Percentiles rank a stretch among this genome's conserved stretches.
Evolutionary conservation across 2,329 filamentous ascomycete genomes (phyloP).

Genomic region (Clarireedia sp.): DNA sequence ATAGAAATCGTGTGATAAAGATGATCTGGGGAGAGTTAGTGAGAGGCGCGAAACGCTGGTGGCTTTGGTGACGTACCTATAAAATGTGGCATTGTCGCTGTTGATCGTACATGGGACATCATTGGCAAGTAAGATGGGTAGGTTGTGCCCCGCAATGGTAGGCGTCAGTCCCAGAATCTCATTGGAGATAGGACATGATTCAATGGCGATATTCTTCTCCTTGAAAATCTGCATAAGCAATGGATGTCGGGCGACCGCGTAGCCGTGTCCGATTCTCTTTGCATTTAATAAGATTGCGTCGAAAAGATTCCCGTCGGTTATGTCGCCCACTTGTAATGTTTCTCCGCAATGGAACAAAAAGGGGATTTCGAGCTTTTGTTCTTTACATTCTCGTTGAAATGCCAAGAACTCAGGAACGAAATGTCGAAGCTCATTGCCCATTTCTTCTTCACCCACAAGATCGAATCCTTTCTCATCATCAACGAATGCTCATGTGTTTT

Average conservation of each 20-base stretch:
- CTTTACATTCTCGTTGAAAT: slow-evolving; percentile 46
- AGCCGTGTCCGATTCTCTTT: slow-evolving; percentile 68
- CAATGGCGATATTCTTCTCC: slow-evolving; percentile 57
- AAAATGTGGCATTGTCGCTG: slow-evolving; percentile 68
- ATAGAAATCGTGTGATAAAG: slow-evolving; percentile 69
- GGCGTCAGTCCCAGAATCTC: slow-evolving; percentile 65
- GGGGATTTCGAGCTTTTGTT: slow-evolving; percentile 48
- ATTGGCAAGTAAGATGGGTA: slow-evolving; percentile 62
- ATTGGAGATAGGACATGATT: slow-evolving; percentile 71
- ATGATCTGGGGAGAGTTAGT: slow-evolving; percentile 42
- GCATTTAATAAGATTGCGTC: slow-evolving; percentile 59
- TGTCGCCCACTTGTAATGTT: slow-evolving; percentile 57
- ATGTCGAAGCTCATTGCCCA: slow-evolving; percentile 50
- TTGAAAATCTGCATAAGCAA: slow-evolving; percentile 59
- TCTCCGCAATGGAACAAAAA: slow-evolving; percentile 74
- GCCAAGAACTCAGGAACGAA: slow-evolving; percentile 48
- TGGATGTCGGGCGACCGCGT: slow-evolving; percentile 59
- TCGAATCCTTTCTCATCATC: slow-evolving; percentile 49
- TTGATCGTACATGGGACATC: slow-evolving; percentile 67
- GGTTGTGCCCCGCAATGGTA: slow-evolving; percentile 55
- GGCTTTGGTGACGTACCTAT: slow-evolving; percentile 42
- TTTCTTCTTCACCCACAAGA: slow-evolving; percentile 59
- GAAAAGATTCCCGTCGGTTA: slow-evolving; percentile 59
- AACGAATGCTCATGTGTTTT: not conserved
- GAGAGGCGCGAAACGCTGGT: not conserved